These are phyloP conservation scores for Spathaspora hagerdaliae DNA, from an alignment of 805 yeast genomes.

Conservation along the genomic window DNA sequence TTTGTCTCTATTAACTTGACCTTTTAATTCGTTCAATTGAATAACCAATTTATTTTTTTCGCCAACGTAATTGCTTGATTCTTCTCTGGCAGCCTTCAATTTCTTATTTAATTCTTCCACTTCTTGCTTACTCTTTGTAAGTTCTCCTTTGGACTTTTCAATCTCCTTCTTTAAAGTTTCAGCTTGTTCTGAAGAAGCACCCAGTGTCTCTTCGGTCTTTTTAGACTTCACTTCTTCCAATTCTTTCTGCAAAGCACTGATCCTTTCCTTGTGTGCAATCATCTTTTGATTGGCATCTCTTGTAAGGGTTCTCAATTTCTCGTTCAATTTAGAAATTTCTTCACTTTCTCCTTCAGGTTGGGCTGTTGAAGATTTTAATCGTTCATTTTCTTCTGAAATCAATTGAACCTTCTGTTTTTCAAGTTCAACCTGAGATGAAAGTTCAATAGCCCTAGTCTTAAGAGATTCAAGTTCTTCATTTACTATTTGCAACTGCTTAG, in stretches of 20 bases:
- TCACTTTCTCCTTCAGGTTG: constrained; percentile 20
- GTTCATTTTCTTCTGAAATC: constrained; percentile 17
- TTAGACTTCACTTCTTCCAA: constrained; percentile 8
- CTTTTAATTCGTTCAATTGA: constrained; percentile 10
- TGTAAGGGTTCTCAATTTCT: constrained; percentile 13
- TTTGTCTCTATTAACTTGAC: constrained; percentile 15
- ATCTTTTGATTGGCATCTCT: constrained; percentile 21
- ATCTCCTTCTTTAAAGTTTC: constrained; percentile 3
- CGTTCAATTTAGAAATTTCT: constrained; percentile 9
- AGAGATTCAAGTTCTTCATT: constrained; percentile 42
- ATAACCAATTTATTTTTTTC: constrained; percentile 8
- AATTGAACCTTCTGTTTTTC: constrained; percentile 9
- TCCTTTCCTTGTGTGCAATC: constrained; percentile 20
- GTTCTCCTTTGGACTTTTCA: constrained; percentile 11
- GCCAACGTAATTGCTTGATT: constrained; percentile 8
- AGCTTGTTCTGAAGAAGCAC: background rate
- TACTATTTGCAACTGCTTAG: constrained; percentile 29
- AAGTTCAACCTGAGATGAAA: constrained; percentile 19
- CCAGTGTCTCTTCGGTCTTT: background rate
- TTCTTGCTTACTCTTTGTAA: constrained; percentile 21
- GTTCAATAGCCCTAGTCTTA: constrained; percentile 30
- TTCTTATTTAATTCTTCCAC: constrained; percentile 13
- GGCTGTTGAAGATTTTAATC: constrained; percentile 10
- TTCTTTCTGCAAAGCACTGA: constrained; percentile 20
- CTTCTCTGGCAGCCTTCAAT: constrained; percentile 12